Base-by-base conservation (phyloP, 129 eudicot species). In the Chrysanthemum lavandulifolium region DNA sequence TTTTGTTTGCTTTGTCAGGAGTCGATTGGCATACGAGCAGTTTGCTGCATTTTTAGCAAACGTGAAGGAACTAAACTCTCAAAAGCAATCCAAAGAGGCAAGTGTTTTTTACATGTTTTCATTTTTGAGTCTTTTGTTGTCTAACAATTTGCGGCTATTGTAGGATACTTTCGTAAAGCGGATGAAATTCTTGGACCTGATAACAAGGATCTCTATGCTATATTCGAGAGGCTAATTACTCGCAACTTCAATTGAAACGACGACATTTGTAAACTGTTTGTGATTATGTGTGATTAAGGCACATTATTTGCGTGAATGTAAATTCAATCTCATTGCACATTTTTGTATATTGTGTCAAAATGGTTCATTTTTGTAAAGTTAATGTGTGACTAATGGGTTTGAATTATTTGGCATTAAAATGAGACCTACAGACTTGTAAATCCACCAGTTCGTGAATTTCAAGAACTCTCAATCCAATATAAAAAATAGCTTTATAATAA, bases 51-150 rank as follows among this genome's bases (percentile, higher is more conserved):
- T 94, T 76, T 84, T 94, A 73, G 96, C 97, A 49, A 94, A 90
- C 78, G 97, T 94, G 23, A 94, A 90, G 88, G 97, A 94, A 45
- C 67, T 94, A 57, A 94, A 94, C 68, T 88, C 99, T 75, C 96
- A 90, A 83, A 94, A 88, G 82, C 96, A 94, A 88, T 86, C 97
- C 7, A 86, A 83, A 79, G 97, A 94, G 92, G 99, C 88, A 86
- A 40, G 70, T 40, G 58, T 33, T 69, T 29, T 29, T 27, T 11
- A 16, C 5, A 2, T n/a, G 13, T 8, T 14, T 36, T 6, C 47
- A 43, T 5, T 53, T 13, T 33, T 23, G 25, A n/a, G 73, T 19
- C 12, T 62, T 54, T 40, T 64, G 25, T 65, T 5, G 36, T 61
- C 47, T 65, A 33, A 73, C 60, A n/a, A 13, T 15, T 59, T 45